Percentiles rank a stretch among this genome's conserved stretches.
phyloP scores from a whole-genome alignment of 768 basidiomycete species.

The Favolaschia claudopus region DNA sequence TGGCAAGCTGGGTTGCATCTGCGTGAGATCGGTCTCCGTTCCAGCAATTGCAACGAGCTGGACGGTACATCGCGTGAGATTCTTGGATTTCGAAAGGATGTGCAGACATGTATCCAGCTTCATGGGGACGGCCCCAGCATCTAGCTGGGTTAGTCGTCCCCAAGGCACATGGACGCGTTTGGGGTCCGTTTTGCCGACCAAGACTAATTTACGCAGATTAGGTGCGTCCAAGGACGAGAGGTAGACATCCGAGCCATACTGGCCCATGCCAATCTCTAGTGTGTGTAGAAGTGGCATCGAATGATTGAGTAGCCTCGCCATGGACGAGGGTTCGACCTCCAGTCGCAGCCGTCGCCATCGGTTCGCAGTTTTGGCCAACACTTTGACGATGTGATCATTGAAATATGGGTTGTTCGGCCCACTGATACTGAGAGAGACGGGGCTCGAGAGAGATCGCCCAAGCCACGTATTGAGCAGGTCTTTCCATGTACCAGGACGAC shows the following conservation, averaged over 20 bases:
- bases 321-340: conserved; percentile 11
- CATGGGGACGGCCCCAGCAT: neutral
- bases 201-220: neutral
- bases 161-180: neutral
- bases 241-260: neutral
- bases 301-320: conserved; percentile 18
- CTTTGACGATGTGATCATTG: conserved; percentile 23
- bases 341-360: conserved; percentile 30
- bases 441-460: conserved; percentile 16
- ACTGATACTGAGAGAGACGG: conserved; percentile 25
- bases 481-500: conserved; percentile 23
- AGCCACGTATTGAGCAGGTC: conserved; percentile 31
- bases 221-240: conserved; percentile 15
- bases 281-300: conserved; percentile 26
- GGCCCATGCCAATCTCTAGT: conserved; percentile 37
- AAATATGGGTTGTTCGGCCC: conserved; percentile 17
- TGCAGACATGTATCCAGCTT: neutral
- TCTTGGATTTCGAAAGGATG: conserved; percentile 12
- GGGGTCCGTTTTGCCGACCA: neutral
- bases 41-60: neutral
- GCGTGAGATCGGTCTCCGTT: neutral
- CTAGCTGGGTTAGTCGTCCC: conserved; percentile 10
- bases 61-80: conserved; percentile 13
- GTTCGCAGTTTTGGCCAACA: conserved; percentile 17
- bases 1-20: neutral